Evolutionary conservation across 352 stramenopile species (phyloP).

Genomic region (Phytophthora kernoviae): DNA sequence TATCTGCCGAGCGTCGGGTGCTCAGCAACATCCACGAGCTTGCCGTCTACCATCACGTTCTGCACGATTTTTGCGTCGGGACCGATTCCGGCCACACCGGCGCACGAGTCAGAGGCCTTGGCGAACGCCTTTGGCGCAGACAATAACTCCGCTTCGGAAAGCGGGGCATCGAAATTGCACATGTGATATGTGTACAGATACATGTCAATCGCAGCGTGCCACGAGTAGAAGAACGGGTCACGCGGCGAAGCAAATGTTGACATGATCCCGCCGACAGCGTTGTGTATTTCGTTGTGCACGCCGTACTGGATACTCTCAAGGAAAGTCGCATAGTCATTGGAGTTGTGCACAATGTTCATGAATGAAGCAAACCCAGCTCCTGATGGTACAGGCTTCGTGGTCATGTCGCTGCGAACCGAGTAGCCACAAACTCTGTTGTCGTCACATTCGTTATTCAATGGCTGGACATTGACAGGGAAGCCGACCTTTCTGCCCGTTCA

Average conservation of each 20-base stretch:
- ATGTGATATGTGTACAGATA: conserved; percentile 56
- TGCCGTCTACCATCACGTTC: conserved; percentile 34
- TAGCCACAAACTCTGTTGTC: conserved; percentile 37
- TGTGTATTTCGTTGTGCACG: conserved; percentile 59
- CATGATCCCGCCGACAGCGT: conserved; percentile 50
- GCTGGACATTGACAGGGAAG: conserved; percentile 25
- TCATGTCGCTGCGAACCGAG: conserved; percentile 41
- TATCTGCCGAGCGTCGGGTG: conserved; percentile 61
- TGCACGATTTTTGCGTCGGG: conserved; percentile 38
- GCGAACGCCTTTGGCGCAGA: conserved; percentile 45
- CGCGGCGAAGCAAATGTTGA: conserved; percentile 47
- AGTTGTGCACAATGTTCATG: conserved; percentile 40
- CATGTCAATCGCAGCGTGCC: conserved; percentile 62
- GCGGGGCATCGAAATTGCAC: conserved; percentile 46
- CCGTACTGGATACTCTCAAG: conserved; percentile 58
- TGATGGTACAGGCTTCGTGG: conserved; percentile 31
- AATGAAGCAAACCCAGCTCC: conserved; percentile 46
- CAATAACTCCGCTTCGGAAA: conserved; percentile 40
- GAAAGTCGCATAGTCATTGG: conserved; percentile 55
- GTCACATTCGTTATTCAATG: conserved; percentile 34
- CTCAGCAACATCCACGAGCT: conserved; percentile 40
- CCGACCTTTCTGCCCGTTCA: conserved; percentile 38
- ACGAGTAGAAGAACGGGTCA: conserved; percentile 66
- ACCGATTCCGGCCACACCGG: conserved; percentile 36
- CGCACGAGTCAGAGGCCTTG: conserved; percentile 35